Evolutionary conservation across 225 moss, liverwort and hornwort species (phyloP), one percentile per base, ranked within the genome.

Genomic region (Polytrichum commune): DNA sequence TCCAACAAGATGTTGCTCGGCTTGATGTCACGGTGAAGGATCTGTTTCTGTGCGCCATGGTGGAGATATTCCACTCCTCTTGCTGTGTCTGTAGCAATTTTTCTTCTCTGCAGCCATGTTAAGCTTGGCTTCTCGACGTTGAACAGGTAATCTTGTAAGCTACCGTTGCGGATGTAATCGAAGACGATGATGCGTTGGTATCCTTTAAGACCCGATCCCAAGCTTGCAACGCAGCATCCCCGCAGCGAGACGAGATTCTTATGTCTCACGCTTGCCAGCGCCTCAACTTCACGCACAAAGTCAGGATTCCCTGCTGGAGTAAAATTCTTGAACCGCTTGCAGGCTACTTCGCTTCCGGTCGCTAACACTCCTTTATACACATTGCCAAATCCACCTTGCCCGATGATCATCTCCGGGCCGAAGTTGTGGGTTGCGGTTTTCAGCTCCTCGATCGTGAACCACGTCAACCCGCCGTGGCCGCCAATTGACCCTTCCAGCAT

Each of bases 11-110:
- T 79, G 64, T 93, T 93, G 60, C 79, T 73, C 2, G 86, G 71
- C 73, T 92, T 92, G 75, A 92, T 85, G 73, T 92, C 92, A 19
- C 92, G 74, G 79, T 92, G 92, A 7, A 93, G 74, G 53, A 93
- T 90, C 18, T 81, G 74, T 5, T 82, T 79, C 63, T 77, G 69
- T 2, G 84, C 78, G 18, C 84, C 86, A 24, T 70, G 67, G 74
- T 93, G 92, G 26, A 93, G 84, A 62, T 93, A 90, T 5, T 75
- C 70, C 3, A 93, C 46, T 1, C 92, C 92, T 19, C 84, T 83
- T 8, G 90, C 92, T 4, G 86, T 80, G 27, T 83, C 92, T 1
- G 85, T 55, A 13, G 86, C 85, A 20, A 93, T 72, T 13, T 71
- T 77, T 10, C 73, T 69, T 27, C 90, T 78, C 33, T 83, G 82